Percentiles rank a stretch among this genome's conserved stretches.
Conservation (phyloP, 1,139 yeast species). For the Tardiomyces depauwii region DNA sequence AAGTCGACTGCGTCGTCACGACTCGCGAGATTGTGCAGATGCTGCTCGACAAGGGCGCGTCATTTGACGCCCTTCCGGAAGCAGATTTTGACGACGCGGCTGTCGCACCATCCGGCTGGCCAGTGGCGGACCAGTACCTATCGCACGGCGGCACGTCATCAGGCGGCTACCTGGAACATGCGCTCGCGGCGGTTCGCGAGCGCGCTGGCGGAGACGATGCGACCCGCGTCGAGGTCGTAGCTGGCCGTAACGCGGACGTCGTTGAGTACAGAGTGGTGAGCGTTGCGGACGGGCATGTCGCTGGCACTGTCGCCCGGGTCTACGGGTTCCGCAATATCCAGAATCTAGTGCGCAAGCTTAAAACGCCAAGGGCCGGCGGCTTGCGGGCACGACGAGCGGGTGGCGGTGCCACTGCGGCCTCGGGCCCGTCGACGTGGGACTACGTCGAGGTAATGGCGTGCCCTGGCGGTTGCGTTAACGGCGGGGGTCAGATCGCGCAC, state of each 20-base stretch:
- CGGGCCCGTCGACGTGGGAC: conserved; percentile 61
- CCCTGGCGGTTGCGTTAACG: conserved; percentile 95
- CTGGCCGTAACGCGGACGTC: conserved; percentile 70
- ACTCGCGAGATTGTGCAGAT: conserved; percentile 76
- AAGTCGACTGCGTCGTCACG: conserved; percentile 91
- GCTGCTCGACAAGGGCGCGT: conserved; percentile 37
- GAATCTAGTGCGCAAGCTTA: conserved; percentile 75
- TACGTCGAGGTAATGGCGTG: conserved; percentile 97
- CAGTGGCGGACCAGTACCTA: conserved; percentile 51
- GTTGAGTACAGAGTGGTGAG: conserved; percentile 51
- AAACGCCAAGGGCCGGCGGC: conserved; percentile 29
- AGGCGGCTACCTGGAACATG: conserved; percentile 59
- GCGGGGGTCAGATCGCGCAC: conserved; percentile 75
- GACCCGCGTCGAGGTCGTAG: conserved; percentile 19
- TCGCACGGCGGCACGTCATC: conserved; percentile 66
- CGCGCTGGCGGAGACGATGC: conserved; percentile 8
- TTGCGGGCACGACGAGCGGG: conserved; percentile 16
- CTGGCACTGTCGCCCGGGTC: conserved; percentile 65
- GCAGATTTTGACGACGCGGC: conserved; percentile 7
- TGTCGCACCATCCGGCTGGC: conserved; percentile 49
- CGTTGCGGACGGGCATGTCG: conserved; percentile 22
- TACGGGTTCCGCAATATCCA: conserved; percentile 94
- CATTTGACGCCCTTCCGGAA: conserved; percentile 15
- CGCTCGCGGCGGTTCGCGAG: conserved; percentile 19
- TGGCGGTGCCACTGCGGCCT: conserved; percentile 21